Evolutionary conservation across 2,329 filamentous ascomycete genomes (phyloP), one percentile per base, ranked within the genome.

Genomic region (Teratosphaeriaceae sp.): DNA sequence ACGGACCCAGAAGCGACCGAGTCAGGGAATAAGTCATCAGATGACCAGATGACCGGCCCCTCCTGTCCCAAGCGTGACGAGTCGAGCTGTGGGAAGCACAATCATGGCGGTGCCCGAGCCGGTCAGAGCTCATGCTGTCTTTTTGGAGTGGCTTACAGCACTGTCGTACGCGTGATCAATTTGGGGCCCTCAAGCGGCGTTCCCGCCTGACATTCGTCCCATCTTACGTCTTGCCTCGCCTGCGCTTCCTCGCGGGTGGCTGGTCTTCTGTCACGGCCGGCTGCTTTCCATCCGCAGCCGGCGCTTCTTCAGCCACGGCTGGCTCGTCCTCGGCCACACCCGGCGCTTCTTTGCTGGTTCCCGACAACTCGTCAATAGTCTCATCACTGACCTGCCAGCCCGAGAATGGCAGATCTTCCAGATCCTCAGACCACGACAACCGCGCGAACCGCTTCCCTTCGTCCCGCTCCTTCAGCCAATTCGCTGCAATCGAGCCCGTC

Each of bases 401-500:
- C 24, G 29, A 24, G 9, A 33, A 43, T 6, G 40, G 42, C 20
- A 51, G 40, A 31, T 49, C 43, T 20, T 42, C 45, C 12, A 42
- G 41, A 29, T 53, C 49, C 34, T 39, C 42, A 23, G 47, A 26
- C 48, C 48, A 53, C 22, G 38, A 38, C 4, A 54, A 31, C 2
- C 19, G 21, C 27, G 38, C 42, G 24, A 53, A 46, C 16, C 30
- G 51, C 33, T 42, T 46, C 3, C 19, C 39, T n/a, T 41, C 40
- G 29, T 56, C 48, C 12, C 48, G 43, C 4, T 45, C 48, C 16
- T 48, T 19, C 7, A 63, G 46, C 67, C 66, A 69, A 33, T 49
- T 37, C 2, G 60, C 63, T 18, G 65, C 65, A 22, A 63, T 24
- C 9, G 50, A 47, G 7, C 66, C 66, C 0, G 57, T 58, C 45